These are phyloP conservation scores for Crithidia expoeki DNA, from an alignment of 208 protist species.

Conservation along the genomic window DNA sequence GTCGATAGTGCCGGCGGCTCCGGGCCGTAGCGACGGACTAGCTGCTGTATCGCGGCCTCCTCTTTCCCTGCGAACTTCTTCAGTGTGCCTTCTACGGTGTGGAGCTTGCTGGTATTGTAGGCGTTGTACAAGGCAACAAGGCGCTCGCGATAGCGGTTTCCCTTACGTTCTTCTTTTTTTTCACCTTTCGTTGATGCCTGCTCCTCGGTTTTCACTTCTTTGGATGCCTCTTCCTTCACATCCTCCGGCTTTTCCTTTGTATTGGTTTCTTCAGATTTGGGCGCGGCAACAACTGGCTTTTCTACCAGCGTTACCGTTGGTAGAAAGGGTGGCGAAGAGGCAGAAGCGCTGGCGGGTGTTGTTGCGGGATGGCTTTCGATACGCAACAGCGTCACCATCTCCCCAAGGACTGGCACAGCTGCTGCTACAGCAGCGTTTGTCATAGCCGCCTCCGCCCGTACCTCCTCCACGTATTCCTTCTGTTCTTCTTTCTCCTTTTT, in stretches of 20 bases:
- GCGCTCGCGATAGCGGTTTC: slow-evolving; percentile 43
- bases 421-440: neutral
- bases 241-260: neutral
- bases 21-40: slow-evolving; percentile 61
- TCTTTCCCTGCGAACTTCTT: slow-evolving; percentile 55
- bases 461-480: neutral
- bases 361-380: neutral
- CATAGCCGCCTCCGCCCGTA: neutral
- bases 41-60: slow-evolving; percentile 49
- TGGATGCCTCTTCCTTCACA: neutral
- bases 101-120: slow-evolving; percentile 61
- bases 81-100: slow-evolving; percentile 49
- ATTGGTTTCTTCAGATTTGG: neutral
- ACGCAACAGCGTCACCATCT: neutral
- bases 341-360: neutral
- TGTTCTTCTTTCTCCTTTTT: neutral
- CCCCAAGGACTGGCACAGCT: neutral
- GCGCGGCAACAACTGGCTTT: neutral
- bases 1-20: slow-evolving; percentile 34
- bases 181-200: neutral
- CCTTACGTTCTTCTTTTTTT: neutral
- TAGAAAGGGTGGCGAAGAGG: neutral
- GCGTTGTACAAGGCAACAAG: slow-evolving; percentile 49
- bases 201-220: neutral
- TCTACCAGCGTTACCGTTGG: neutral